These are phyloP conservation scores for Kazachstania kunashirensis DNA, from an alignment of 805 yeast genomes.

Conservation along the genomic window DNA sequence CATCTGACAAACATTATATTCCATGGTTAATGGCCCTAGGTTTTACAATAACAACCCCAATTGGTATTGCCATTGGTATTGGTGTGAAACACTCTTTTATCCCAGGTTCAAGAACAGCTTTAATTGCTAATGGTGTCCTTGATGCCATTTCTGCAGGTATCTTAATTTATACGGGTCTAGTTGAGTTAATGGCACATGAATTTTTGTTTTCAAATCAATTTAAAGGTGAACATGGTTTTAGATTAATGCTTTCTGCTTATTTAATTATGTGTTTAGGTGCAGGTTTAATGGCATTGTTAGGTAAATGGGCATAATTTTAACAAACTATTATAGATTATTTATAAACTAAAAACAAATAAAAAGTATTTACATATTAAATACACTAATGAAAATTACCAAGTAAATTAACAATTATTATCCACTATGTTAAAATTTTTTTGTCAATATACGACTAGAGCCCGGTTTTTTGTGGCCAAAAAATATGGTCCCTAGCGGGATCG, in stretches of 20 bases:
- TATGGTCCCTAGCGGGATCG: constrained; percentile 8
- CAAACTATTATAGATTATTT: not conserved
- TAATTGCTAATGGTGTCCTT: constrained; percentile 51
- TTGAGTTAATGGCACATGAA: constrained; percentile 68
- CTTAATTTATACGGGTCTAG: constrained; percentile 60
- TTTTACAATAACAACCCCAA: constrained; percentile 55
- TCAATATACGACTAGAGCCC: too few species aligned
- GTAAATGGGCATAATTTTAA: constrained; percentile 54
- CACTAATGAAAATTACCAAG: not conserved
- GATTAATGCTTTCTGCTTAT: constrained; percentile 39
- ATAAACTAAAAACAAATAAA: not conserved
- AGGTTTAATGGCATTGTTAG: constrained; percentile 63
- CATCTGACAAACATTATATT: constrained; percentile 32
- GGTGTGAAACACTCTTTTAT: constrained; percentile 55
- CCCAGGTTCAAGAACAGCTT: constrained; percentile 43
- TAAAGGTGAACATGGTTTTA: constrained; percentile 47
- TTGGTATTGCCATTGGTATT: constrained; percentile 63
- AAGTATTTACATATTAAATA: not conserved
- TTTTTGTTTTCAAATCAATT: constrained; percentile 55
- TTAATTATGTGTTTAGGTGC: constrained; percentile 44
- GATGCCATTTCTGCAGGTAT: constrained; percentile 68
- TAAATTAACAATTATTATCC: too few species aligned
- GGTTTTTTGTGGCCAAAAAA: too few species aligned
- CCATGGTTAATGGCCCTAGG: constrained; percentile 39
- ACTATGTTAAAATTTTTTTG: too few species aligned